phyloP scores from a whole-genome alignment of 2,329 filamentous ascomycete genomes.

The Claviceps spartinae region DNA sequence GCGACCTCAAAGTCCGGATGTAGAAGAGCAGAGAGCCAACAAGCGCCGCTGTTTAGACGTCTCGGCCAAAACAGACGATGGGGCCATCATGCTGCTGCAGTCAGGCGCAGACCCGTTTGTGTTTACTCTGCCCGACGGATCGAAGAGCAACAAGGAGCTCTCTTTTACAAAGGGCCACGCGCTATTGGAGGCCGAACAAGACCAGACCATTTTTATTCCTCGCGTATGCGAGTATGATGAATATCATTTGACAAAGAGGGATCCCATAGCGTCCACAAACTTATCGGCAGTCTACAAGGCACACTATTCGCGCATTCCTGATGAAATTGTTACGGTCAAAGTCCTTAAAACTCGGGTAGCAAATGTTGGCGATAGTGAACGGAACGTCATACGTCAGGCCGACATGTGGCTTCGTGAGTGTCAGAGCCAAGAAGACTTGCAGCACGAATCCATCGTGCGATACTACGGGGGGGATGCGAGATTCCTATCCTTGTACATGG shows the following conservation, averaged over 20 bases:
- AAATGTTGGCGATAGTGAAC: slow-evolving; percentile 30
- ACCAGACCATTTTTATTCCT: slow-evolving; percentile 35
- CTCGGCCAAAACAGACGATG: slow-evolving; percentile 25
- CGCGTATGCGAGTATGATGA: slow-evolving; percentile 37
- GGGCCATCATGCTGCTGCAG: slow-evolving; percentile 42
- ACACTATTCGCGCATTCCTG: slow-evolving; percentile 36
- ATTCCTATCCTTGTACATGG: slow-evolving; percentile 47
- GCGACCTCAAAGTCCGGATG: slow-evolving; percentile 32
- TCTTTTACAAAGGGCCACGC: slow-evolving; percentile 32
- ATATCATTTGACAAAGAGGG: slow-evolving; percentile 41
- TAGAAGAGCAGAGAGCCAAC: slow-evolving; percentile 31
- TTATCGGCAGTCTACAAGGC: slow-evolving; percentile 44
- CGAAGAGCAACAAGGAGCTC: slow-evolving; percentile 33
- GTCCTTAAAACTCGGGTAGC: slow-evolving; percentile 41
- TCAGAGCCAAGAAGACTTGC: slow-evolving; percentile 38
- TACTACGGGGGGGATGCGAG: slow-evolving; percentile 47
- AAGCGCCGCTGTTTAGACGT: slow-evolving; percentile 25
- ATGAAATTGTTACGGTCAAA: slow-evolving; percentile 45
- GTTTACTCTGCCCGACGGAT: slow-evolving; percentile 35
- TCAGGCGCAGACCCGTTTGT: slow-evolving; percentile 36
- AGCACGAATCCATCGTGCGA: slow-evolving; percentile 44
- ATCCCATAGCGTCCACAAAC: slow-evolving; percentile 41
- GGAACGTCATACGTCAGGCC: slow-evolving; percentile 44
- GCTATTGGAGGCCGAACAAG: slow-evolving; percentile 35
- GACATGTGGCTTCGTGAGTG: slow-evolving; percentile 47